phyloP scores from a whole-genome alignment of 257 asterid genomes.

The Petunia axillaris region DNA sequence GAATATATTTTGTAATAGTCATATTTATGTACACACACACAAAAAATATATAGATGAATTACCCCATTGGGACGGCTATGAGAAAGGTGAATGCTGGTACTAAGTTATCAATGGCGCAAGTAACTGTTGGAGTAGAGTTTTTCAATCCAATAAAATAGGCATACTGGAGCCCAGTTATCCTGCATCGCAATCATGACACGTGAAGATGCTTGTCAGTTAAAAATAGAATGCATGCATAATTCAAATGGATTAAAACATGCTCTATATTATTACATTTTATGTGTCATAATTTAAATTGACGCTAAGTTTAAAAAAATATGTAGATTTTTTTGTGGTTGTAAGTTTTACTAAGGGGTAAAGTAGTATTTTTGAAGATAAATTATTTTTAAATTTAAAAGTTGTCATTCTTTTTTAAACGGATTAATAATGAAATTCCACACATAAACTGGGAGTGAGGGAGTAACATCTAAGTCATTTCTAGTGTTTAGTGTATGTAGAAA shows the following conservation, averaged over 20 bases:
- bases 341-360: background rate
- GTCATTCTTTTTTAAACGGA: too few relatives aligned
- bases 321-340: too few relatives aligned
- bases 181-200: slow-evolving; percentile 31
- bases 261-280: background rate
- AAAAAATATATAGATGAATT: background rate
- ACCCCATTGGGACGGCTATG: slow-evolving; percentile 74
- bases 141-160: slow-evolving; percentile 79
- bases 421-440: too few relatives aligned
- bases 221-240: background rate
- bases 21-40: background rate
- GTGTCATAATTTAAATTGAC: background rate
- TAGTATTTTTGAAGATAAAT: too few relatives aligned
- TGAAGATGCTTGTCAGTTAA: background rate
- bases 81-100: slow-evolving; percentile 78
- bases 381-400: too few relatives aligned
- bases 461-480: too few relatives aligned
- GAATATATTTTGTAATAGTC: background rate
- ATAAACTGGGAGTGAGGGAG: too few relatives aligned
- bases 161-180: slow-evolving; percentile 75
- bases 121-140: slow-evolving; percentile 82
- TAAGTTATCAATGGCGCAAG: slow-evolving; percentile 72
- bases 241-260: background rate
- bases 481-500: too few relatives aligned
- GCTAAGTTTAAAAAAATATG: background rate